phyloP scores from a whole-genome alignment of 192 early-diverging fungal species.

The Podochytrium sp. region DNA sequence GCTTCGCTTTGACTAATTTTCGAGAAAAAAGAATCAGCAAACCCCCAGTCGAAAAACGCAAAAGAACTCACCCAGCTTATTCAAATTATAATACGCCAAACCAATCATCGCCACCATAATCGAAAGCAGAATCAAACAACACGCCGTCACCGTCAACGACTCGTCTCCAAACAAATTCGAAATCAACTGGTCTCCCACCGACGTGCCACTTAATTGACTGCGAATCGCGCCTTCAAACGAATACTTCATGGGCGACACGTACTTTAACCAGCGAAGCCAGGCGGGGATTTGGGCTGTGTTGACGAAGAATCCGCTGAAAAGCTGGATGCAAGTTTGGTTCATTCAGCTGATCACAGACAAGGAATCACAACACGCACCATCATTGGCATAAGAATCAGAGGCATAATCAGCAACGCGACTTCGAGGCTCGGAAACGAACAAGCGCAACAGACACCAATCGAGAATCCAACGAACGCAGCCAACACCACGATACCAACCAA shows the following conservation, averaged over 20 bases:
- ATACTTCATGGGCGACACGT: constrained; percentile 62
- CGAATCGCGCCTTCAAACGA: constrained; percentile 51
- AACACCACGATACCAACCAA: constrained; percentile 38
- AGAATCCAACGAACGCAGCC: constrained; percentile 49
- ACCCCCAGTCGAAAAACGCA: not conserved
- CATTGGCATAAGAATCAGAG: constrained; percentile 56
- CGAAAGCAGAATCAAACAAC: constrained; percentile 24
- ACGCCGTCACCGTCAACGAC: not conserved
- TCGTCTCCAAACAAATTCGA: constrained; percentile 27
- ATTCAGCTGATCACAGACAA: not conserved
- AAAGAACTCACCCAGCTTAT: not conserved
- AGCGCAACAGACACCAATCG: constrained; percentile 57
- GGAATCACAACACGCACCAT: constrained; percentile 38
- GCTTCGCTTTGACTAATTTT: not conserved
- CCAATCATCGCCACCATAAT: constrained; percentile 28
- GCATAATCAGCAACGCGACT: constrained; percentile 50
- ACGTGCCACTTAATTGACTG: constrained; percentile 51
- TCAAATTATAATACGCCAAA: constrained; percentile 25
- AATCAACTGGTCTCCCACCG: constrained; percentile 22
- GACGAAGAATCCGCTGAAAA: constrained; percentile 59
- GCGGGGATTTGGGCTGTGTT: constrained; percentile 60
- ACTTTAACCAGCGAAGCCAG: constrained; percentile 51
- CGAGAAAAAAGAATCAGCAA: not conserved
- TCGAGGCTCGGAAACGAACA: constrained; percentile 49
- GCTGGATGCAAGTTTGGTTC: not conserved